Evolutionary conservation across 1,284 basidiomycete species (phyloP).

Genomic region (Cryptococcus wingfieldii): DNA sequence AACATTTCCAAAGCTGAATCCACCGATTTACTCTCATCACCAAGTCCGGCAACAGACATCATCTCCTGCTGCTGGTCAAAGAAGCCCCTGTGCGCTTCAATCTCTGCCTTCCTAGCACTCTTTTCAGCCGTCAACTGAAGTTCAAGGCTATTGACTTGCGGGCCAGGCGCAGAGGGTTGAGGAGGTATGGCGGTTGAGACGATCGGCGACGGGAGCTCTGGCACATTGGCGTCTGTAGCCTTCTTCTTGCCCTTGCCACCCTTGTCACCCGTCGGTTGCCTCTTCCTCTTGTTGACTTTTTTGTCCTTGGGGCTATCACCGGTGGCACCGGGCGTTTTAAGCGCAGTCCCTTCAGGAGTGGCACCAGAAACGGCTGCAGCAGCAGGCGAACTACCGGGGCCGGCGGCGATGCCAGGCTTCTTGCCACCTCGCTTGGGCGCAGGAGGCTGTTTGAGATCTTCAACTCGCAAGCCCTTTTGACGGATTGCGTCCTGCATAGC

Average conservation of each 20-base stretch:
- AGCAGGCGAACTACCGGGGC: background rate
- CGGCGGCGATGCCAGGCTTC: constrained; percentile 10
- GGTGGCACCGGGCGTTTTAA: constrained; percentile 2
- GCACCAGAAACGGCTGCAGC: constrained; percentile 3
- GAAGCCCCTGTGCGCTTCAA: constrained; percentile 17
- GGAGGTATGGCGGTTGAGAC: background rate
- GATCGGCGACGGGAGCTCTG: background rate
- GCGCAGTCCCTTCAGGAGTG: constrained; percentile 18
- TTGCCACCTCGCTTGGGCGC: constrained; percentile 25
- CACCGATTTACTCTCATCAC: background rate
- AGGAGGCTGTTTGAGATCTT: constrained; percentile 44
- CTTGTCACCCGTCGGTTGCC: constrained; percentile 12
- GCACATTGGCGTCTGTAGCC: background rate
- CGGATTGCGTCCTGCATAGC: constrained; percentile 22
- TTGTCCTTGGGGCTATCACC: constrained; percentile 7
- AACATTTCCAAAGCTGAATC: constrained; percentile 6
- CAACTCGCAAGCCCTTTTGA: constrained; percentile 36
- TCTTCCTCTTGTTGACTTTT: constrained; percentile 14
- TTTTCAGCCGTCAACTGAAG: constrained; percentile 18
- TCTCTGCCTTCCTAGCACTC: constrained; percentile 14
- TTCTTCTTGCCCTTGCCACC: constrained; percentile 2
- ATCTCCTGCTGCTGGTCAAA: constrained; percentile 19
- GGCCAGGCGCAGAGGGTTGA: background rate
- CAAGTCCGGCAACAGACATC: too few species aligned
- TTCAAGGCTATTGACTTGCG: constrained; percentile 15